Base-by-base conservation (phyloP, 2,329 filamentous ascomycete species). In the Monosporascus sp. region DNA sequence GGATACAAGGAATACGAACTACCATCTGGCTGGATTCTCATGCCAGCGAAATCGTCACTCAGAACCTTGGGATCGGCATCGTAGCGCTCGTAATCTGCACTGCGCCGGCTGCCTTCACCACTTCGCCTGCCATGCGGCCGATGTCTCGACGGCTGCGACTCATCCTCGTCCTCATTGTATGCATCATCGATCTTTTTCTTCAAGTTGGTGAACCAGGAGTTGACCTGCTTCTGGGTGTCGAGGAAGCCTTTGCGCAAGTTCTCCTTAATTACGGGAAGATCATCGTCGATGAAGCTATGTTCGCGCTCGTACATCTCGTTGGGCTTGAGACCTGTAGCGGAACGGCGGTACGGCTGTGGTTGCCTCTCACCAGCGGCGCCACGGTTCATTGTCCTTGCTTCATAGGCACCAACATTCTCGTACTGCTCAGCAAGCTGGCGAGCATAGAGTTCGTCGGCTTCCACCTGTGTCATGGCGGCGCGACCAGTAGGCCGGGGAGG, bases 151-250 rank as follows among this genome's bases (percentile, higher is more conserved):
- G 64, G 66, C 37, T 73, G 70, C 48, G 67, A 62, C 51, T 81
- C 78, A 41, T 82, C 81, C 51, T 86, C 82, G 7, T 85, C 82
- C 24, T 91, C 88, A 51, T 87, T 82, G 54, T 91, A 89, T 59
- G 94, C 90, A 48, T 94, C 93, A 65, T 97, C 92, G 36, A 99
- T 82, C 71, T 87, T 90, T 81, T 97, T 97, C 75, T 90, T 94
- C 68, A 99, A 77, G 58, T 85, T 91, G 49, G 83, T 88, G 63
- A 99, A 90, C 92, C 93, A 97, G 49, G 83, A 82, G 74, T 96
- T 97, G 63, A 99, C 89, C 67, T 89, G 95, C 52, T 83, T 86
- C 74, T 97, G 94, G 2, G 94, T 97, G 67, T 99, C 92, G 52
- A 91, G 66, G 73, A 99, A 99, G 4, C 94, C 94, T 74, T 97